A percentile compares a stretch with the other conserved stretches of the same genome.
phyloP scores from a whole-genome alignment of 2,329 filamentous ascomycete genomes.

The Pseudocercospora vitis region DNA sequence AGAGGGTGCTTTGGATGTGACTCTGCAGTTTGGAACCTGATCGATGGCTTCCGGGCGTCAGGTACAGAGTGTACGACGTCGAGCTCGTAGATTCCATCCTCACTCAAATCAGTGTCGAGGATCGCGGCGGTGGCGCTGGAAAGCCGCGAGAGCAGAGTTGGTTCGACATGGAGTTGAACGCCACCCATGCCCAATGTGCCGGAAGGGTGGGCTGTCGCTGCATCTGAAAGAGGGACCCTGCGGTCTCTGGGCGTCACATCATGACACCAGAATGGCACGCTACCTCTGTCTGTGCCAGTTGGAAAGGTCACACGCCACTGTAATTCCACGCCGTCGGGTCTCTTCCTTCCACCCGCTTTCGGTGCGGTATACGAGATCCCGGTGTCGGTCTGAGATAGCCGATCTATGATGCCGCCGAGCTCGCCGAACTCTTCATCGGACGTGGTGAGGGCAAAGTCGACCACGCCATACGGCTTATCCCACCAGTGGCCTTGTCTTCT shows the following conservation, averaged over 20 bases:
- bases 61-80: slow-evolving; percentile 17
- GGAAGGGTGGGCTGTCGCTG: slow-evolving; percentile 51
- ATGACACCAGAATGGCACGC: slow-evolving; percentile 65
- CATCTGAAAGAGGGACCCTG: slow-evolving; percentile 52
- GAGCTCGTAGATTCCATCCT: slow-evolving; percentile 15
- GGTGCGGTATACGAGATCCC: slow-evolving; percentile 53
- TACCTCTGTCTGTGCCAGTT: slow-evolving; percentile 48
- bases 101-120: slow-evolving; percentile 16
- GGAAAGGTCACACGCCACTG: slow-evolving; percentile 61
- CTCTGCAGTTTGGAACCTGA: slow-evolving; percentile 19
- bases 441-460: slow-evolving; percentile 62
- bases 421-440: slow-evolving; percentile 23
- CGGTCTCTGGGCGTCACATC: slow-evolving; percentile 60
- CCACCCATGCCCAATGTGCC: slow-evolving; percentile 54
- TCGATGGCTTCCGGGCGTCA: slow-evolving; percentile 18
- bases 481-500: slow-evolving; percentile 57
- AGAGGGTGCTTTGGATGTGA: slow-evolving; percentile 13
- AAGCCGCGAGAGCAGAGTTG: slow-evolving; percentile 16
- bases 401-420: slow-evolving; percentile 23
- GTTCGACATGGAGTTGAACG: slow-evolving; percentile 33
- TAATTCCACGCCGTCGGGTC: slow-evolving; percentile 57
- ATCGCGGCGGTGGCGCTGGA: slow-evolving; percentile 24
- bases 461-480: slow-evolving; percentile 52
- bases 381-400: slow-evolving; percentile 26
- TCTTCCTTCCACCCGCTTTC: slow-evolving; percentile 53